Conservation (phyloP, 2,329 filamentous ascomycete genomes). For the Volutella citrinella region DNA sequence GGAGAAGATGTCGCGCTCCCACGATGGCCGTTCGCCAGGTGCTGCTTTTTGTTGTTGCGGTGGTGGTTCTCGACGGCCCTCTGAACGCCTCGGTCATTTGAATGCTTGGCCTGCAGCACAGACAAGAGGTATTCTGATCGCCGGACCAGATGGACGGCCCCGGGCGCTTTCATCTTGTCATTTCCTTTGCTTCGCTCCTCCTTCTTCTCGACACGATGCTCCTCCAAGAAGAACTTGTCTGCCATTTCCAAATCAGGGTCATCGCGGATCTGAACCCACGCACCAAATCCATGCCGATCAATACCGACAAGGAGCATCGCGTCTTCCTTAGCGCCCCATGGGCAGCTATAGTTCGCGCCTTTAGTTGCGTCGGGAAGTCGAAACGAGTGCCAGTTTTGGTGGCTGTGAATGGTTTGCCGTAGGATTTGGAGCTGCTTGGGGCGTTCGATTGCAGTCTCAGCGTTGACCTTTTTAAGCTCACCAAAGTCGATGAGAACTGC, state of each 20-base stretch:
- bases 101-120: slow-evolving; percentile 85
- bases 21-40: slow-evolving; percentile 57
- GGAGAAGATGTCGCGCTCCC: slow-evolving; percentile 69
- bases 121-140: slow-evolving; percentile 93
- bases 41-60: slow-evolving; percentile 82
- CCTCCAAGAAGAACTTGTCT: slow-evolving; percentile 94
- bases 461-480: slow-evolving; percentile 91
- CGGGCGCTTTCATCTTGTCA: slow-evolving; percentile 82
- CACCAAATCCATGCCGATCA: slow-evolving; percentile 88
- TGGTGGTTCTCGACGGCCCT: slow-evolving; percentile 88
- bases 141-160: slow-evolving; percentile 94
- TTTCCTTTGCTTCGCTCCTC: slow-evolving; percentile 80
- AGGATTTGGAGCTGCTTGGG: slow-evolving; percentile 86
- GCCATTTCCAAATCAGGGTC: slow-evolving; percentile 80
- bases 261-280: slow-evolving; percentile 92
- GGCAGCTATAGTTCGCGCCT: slow-evolving; percentile 82
- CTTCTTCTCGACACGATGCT: slow-evolving; percentile 97
- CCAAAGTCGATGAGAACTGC: slow-evolving; percentile 93
- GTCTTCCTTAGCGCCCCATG: slow-evolving; percentile 91
- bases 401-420: slow-evolving; percentile 65
- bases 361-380: slow-evolving; percentile 90
- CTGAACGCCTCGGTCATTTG: slow-evolving; percentile 71
- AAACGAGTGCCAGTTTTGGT: slow-evolving; percentile 73
- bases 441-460: slow-evolving; percentile 89
- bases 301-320: slow-evolving; percentile 97